phyloP scores from a whole-genome alignment of 2,329 filamentous ascomycete species.

The Penicillium corylophilum region DNA sequence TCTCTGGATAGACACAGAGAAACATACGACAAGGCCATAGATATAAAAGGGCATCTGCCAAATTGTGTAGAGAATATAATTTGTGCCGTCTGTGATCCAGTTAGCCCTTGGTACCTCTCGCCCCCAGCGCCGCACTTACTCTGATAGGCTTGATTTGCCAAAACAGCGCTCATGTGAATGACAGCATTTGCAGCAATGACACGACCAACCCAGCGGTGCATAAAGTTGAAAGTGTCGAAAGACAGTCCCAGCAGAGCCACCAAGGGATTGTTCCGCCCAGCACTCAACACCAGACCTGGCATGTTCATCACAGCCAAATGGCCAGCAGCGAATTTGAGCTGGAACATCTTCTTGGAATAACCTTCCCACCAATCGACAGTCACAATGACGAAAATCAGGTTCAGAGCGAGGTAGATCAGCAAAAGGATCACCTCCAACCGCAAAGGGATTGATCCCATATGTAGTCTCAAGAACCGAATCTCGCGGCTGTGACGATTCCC shows the following conservation, averaged over 20 bases:
- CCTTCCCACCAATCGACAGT: slow-evolving; percentile 34
- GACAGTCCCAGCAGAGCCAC: slow-evolving; percentile 76
- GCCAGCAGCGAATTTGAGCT: slow-evolving; percentile 75
- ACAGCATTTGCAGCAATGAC: slow-evolving; percentile 66
- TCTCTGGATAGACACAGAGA: slow-evolving; percentile 34
- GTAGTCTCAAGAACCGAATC: slow-evolving; percentile 63
- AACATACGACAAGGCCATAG: slow-evolving; percentile 34
- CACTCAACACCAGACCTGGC: slow-evolving; percentile 80
- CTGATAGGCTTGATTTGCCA: slow-evolving; percentile 21
- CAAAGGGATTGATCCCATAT: slow-evolving; percentile 71
- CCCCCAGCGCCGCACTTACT: slow-evolving; percentile 16
- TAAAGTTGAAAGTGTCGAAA: slow-evolving; percentile 91
- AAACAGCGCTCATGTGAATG: slow-evolving; percentile 57
- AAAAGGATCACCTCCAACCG: slow-evolving; percentile 71
- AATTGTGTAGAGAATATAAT: slow-evolving; percentile 23
- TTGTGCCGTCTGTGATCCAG: slow-evolving; percentile 56
- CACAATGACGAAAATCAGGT: slow-evolving; percentile 66
- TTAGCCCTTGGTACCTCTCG: neutral
- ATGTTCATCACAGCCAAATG: slow-evolving; percentile 82
- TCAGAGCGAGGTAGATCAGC: slow-evolving; percentile 63
- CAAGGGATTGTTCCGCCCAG: slow-evolving; percentile 86
- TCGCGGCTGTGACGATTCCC: slow-evolving; percentile 71
- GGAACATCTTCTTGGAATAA: slow-evolving; percentile 31
- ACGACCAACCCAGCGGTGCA: slow-evolving; percentile 78
- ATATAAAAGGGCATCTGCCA: slow-evolving; percentile 32